Evolutionary conservation across 176 grass and related monocot species (phyloP).

Genomic region (Eragrostis curvula): DNA sequence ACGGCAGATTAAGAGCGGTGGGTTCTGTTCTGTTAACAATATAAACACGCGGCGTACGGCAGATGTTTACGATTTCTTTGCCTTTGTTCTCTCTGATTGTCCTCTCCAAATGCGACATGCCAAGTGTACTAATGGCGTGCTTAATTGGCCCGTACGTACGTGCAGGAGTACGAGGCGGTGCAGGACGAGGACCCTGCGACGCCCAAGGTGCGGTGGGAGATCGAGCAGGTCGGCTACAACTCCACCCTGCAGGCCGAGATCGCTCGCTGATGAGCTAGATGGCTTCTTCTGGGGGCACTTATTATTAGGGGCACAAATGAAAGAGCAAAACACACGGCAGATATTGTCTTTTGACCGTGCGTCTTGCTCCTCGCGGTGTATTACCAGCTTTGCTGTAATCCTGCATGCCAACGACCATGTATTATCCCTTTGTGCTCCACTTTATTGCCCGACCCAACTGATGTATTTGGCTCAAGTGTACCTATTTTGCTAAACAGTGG

Average conservation of each 20-base stretch:
- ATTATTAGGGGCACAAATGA: neutral
- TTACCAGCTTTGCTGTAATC: neutral
- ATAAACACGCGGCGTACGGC: no score
- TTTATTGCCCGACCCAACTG: neutral
- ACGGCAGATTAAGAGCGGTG: no score
- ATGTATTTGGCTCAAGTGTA: neutral
- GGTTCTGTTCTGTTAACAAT: no score
- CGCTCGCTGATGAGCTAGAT: conserved; percentile 27
- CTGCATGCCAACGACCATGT: neutral
- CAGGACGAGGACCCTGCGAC: conserved; percentile 46
- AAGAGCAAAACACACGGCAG: neutral
- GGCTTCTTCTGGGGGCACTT: neutral
- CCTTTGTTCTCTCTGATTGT: neutral
- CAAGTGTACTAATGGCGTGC: neutral
- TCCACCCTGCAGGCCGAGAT: conserved; percentile 56
- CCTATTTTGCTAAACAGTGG: neutral
- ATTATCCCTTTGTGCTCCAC: neutral
- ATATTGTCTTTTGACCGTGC: neutral
- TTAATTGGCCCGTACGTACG: neutral
- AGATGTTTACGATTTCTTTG: no score
- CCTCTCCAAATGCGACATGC: neutral
- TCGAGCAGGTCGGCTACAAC: conserved; percentile 68
- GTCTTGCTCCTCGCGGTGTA: neutral
- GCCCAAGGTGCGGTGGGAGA: conserved; percentile 81
- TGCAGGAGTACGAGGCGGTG: conserved; percentile 69